A percentile compares a stretch with the other conserved stretches of the same genome.
Evolutionary conservation across 805 yeast genomes (phyloP).

Genomic region (Kluyveromyces nonfermentans): DNA sequence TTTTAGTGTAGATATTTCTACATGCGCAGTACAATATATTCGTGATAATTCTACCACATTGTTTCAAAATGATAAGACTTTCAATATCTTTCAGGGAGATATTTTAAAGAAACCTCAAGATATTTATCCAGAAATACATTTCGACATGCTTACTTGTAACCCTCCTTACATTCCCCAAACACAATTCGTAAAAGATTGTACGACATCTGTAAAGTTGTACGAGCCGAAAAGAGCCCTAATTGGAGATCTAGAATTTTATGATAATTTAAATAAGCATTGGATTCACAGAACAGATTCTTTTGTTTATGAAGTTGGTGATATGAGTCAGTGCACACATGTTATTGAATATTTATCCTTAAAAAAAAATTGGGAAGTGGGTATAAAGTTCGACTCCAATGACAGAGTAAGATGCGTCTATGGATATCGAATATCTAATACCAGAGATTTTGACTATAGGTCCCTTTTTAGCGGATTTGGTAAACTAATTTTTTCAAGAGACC

Average conservation of each 20-base stretch:
- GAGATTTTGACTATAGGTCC: neutral
- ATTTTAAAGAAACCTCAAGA: neutral
- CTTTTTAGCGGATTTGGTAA: neutral
- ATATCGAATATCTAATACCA: conserved; percentile 33
- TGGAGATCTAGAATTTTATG: conserved; percentile 68
- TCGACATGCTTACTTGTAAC: conserved; percentile 64
- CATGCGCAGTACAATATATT: conserved; percentile 43
- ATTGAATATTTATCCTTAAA: conserved; percentile 9
- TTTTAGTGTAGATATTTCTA: conserved; percentile 49
- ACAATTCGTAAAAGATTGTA: conserved; percentile 34
- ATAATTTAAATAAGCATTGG: conserved; percentile 41
- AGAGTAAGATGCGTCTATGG: conserved; percentile 57
- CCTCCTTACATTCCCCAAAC: conserved; percentile 70
- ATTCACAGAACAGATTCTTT: conserved; percentile 40
- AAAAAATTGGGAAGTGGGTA: conserved; percentile 41
- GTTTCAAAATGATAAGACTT: conserved; percentile 5
- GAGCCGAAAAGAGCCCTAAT: conserved; percentile 78
- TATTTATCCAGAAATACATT: conserved; percentile 1
- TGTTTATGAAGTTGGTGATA: conserved; percentile 69
- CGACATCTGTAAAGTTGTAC: conserved; percentile 52
- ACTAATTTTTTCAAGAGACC: neutral
- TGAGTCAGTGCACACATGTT: conserved; percentile 44
- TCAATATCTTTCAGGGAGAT: conserved; percentile 1
- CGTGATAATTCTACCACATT: conserved; percentile 30
- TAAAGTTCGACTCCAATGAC: conserved; percentile 41